A percentile compares a stretch with the other conserved stretches of the same genome.
Conservation (phyloP, 78 protist genomes). For the slime mould (Dictyostelium discoideum) region dicty_2.7 NC_007091.3:4748001-4748500, state of each 20-base stretch:
- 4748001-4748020: constrained; percentile 95
- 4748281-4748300: constrained; percentile 95
- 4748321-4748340: constrained; percentile 89
- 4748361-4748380: constrained; percentile 78
- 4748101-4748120: constrained; percentile 36
- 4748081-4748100: constrained; percentile 47
- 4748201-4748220: constrained; percentile 82
- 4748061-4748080: constrained; percentile 4
- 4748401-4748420: constrained; percentile 48
- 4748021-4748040: constrained; percentile 92
- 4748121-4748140: constrained; percentile 51
- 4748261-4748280: constrained; percentile 93
- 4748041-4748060: constrained; percentile 74
- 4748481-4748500: constrained; percentile 40
- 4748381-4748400: constrained; percentile 61
- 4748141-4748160: constrained; percentile 9
- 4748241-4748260: constrained; percentile 84
- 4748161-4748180: constrained; percentile 65
- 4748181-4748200: constrained; percentile 85
- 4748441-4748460: background rate
- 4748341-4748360: constrained; percentile 81
- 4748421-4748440: background rate
- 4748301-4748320: constrained; percentile 98
- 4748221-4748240: constrained; percentile 75
- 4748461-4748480: background rate